Evolutionary conservation across 208 protist species (phyloP).

Genomic region (Crithidia thermophila): DNA sequence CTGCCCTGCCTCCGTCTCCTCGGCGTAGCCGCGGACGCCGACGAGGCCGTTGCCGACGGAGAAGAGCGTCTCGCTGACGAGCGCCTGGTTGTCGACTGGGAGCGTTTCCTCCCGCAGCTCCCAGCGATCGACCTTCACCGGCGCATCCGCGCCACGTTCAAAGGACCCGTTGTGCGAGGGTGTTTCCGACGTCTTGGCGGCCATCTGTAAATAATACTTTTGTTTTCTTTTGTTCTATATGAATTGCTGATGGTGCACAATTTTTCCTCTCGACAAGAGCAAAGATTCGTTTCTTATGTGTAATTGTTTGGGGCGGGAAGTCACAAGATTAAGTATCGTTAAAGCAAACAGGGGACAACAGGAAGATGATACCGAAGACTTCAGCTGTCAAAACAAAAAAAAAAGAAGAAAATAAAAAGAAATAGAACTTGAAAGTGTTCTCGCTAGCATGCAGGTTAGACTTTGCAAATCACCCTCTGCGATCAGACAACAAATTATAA

Average conservation of each 20-base stretch:
- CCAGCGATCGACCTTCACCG: slow-evolving; percentile 54
- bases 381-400: slow-evolving; percentile 20
- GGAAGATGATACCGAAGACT: too few species aligned
- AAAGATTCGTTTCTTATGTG: background rate
- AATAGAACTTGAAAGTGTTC: slow-evolving; percentile 12
- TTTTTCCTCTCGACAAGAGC: too few species aligned
- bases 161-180: slow-evolving; percentile 8
- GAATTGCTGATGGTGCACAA: too few species aligned
- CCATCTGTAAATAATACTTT: slow-evolving; percentile 5
- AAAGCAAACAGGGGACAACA: slow-evolving; percentile 13
- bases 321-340: too few species aligned
- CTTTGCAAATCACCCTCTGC: too few species aligned
- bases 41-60: slow-evolving; percentile 84
- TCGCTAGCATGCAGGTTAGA: too few species aligned
- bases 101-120: slow-evolving; percentile 65
- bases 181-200: slow-evolving; percentile 11
- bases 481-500: too few species aligned
- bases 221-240: too few species aligned
- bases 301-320: too few species aligned
- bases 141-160: slow-evolving; percentile 10
- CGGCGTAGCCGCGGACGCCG: slow-evolving; percentile 74
- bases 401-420: slow-evolving; percentile 8
- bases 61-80: slow-evolving; percentile 83
- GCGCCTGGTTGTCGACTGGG: slow-evolving; percentile 38
- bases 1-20: slow-evolving; percentile 48